A percentile compares a stretch with the other conserved stretches of the same genome.
Evolutionary conservation across 2,329 filamentous ascomycete species (phyloP).

Genomic region (Fusarium avenaceum): DNA sequence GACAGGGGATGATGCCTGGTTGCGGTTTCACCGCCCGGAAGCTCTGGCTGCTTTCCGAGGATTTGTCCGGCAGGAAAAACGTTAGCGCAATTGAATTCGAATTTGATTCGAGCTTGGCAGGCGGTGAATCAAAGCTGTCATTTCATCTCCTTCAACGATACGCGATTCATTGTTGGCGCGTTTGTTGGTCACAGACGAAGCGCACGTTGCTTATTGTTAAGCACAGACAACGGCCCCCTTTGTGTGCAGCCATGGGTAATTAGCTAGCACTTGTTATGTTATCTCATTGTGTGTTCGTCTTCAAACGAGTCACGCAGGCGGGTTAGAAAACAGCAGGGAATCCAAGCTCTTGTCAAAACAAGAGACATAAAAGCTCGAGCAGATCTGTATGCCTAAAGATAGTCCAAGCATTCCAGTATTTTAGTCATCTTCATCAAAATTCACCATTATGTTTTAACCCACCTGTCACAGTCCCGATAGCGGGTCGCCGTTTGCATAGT

Average conservation of each 20-base stretch:
- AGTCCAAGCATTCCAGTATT: too few species aligned
- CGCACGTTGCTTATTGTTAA: conserved; percentile 7
- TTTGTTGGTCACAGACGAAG: conserved; percentile 4
- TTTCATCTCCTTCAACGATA: conserved; percentile 19
- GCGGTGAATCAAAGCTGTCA: conserved; percentile 33
- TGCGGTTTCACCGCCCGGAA: conserved; percentile 31
- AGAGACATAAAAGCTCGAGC: neutral
- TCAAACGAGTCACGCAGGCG: neutral
- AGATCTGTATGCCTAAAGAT: too few species aligned
- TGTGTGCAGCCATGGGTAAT: neutral
- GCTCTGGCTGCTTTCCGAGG: conserved; percentile 10
- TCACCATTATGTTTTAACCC: too few species aligned
- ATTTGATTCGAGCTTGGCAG: conserved; percentile 2
- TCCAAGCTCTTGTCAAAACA: too few species aligned
- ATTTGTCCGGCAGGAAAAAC: conserved; percentile 34
- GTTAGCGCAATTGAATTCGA: conserved; percentile 15
- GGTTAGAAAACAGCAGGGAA: too few species aligned
- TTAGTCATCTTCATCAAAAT: too few species aligned
- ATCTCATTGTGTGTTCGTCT: neutral
- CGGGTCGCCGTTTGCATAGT: neutral
- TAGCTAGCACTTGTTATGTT: neutral
- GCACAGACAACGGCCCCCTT: conserved; percentile 20
- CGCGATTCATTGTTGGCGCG: conserved; percentile 12
- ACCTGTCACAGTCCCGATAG: neutral
- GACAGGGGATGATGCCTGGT: conserved; percentile 30